phyloP scores from a whole-genome alignment of 2,329 filamentous ascomycete genomes.

The Pseudogymnoascus sp. region DNA sequence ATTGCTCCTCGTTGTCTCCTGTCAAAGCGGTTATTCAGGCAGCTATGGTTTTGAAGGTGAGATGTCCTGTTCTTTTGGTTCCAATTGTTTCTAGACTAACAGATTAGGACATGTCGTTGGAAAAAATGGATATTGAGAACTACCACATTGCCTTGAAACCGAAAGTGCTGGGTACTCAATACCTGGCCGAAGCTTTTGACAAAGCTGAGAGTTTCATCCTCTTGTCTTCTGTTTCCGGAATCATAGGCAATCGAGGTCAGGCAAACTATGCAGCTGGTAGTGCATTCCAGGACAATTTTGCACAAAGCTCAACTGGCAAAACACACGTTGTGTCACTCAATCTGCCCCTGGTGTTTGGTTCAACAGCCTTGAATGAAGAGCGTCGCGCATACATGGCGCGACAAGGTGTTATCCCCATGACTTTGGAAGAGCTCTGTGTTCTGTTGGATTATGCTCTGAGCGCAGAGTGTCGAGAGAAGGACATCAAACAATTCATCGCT shows the following conservation, averaged over 20 bases:
- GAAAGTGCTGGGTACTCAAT: conserved; percentile 14
- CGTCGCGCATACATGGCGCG: conserved; percentile 11
- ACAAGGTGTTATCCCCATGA: conserved; percentile 17
- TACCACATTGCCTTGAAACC: conserved; percentile 11
- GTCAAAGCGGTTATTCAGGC: conserved; percentile 23
- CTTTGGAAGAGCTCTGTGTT: conserved; percentile 20
- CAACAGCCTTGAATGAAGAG: conserved; percentile 13
- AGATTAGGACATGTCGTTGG: neutral
- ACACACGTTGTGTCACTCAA: conserved; percentile 19
- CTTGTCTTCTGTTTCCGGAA: neutral
- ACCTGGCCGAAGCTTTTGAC: conserved; percentile 10
- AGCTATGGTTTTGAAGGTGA: conserved; percentile 23
- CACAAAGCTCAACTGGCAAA: neutral
- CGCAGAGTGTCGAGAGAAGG: conserved; percentile 14
- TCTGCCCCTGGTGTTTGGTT: conserved; percentile 17
- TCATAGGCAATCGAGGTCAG: conserved; percentile 10
- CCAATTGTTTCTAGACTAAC: neutral
- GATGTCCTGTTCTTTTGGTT: neutral
- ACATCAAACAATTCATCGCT: conserved; percentile 14
- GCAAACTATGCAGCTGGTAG: conserved; percentile 13
- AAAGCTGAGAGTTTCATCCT: conserved; percentile 12
- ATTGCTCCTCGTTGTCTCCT: neutral
- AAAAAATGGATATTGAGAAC: conserved; percentile 9
- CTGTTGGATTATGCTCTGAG: conserved; percentile 21
- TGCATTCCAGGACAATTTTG: conserved; percentile 13